Evolutionary conservation across 257 asterid genomes (phyloP), one percentile per base, ranked within the genome.

Genomic region (Lavandula angustifolia): DNA sequence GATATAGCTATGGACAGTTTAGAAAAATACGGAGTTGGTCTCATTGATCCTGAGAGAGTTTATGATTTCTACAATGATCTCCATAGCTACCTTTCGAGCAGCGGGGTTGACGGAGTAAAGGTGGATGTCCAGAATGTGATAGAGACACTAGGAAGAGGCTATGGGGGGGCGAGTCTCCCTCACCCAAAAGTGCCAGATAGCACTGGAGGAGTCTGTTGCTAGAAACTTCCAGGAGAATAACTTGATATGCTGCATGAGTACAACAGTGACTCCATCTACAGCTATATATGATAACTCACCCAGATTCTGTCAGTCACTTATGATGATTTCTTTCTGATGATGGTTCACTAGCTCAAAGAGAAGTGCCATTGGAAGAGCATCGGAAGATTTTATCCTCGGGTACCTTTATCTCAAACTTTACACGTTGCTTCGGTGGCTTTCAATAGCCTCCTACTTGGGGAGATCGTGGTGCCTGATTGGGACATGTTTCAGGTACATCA

Each of bases 381-480:
- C 91, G 2, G 91, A 84, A 40, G 91, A 84, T 67, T 84, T 82
- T 63, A 78, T 79, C 88, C 91, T 0, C 38, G 65, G 38, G 79
- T 75, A 40, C 91, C 80, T 14, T 67, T 56, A 3, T 67, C 65
- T 32, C 86, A 84, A 64, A 80, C 91, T 33, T 64, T 80, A 34
- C 88, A 84, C 47, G 66, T 84, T 46, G 76, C 83, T 12, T 14
- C 85, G 4, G 86, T 84, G 78, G 77, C 86, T 16, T 84, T 75
- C 69, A 81, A 74, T 29, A 76, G 90, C 66, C 81, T 84, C 70
- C 80, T 81, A 29, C 73, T 81, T 0, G 90, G 87, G 50, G 83
- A 84, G 67, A 73, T 81, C 37, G 63, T 79, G 18, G 81, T 81
- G 54, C 87, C 89, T 7, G 89, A 84, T 70, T 84, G 90, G 90